These are phyloP conservation scores for Cucurbita pepo DNA, from an alignment of 306 rosid genomes.

Conservation along the genomic window DNA sequence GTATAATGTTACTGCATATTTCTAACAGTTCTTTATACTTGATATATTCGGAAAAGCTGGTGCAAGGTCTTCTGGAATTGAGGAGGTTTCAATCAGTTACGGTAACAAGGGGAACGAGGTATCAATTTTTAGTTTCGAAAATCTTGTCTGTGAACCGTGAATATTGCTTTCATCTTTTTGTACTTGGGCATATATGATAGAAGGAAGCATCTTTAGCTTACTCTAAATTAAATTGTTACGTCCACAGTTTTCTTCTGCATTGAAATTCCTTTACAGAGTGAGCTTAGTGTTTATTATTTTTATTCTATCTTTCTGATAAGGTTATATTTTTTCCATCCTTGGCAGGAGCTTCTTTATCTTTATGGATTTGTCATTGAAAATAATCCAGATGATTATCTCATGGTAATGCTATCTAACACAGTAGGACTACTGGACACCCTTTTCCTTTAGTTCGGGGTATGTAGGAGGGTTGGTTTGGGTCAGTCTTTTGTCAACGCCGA, in stretches of 20 bases:
- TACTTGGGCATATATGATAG: not conserved
- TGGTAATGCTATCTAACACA: conserved; percentile 40
- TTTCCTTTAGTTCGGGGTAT: not conserved
- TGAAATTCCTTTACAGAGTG: not conserved
- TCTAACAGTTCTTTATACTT: conserved; percentile 10
- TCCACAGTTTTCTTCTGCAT: not conserved
- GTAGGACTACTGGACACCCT: not conserved
- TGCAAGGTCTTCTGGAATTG: conserved; percentile 33
- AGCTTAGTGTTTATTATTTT: not conserved
- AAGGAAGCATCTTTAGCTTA: not conserved
- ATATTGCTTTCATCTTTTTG: not conserved
- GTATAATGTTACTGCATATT: not conserved
- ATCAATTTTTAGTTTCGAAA: conserved; percentile 2
- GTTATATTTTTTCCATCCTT: conserved; percentile 4
- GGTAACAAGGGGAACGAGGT: conserved; percentile 97
- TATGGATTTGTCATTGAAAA: conserved; percentile 70
- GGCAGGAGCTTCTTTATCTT: conserved; percentile 86
- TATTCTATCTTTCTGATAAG: not conserved
- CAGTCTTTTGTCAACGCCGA: not conserved
- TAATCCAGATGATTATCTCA: conserved; percentile 87
- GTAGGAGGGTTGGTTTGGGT: not conserved
- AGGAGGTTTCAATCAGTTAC: conserved; percentile 75
- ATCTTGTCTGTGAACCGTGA: not conserved
- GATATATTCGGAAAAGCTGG: conserved; percentile 32
- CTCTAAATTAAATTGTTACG: not conserved